Percentiles rank a stretch among this genome's conserved stretches.
These are phyloP conservation scores for Furcasterigmium furcatum DNA, from an alignment of 2,329 filamentous ascomycete genomes.

Conservation along the genomic window DNA sequence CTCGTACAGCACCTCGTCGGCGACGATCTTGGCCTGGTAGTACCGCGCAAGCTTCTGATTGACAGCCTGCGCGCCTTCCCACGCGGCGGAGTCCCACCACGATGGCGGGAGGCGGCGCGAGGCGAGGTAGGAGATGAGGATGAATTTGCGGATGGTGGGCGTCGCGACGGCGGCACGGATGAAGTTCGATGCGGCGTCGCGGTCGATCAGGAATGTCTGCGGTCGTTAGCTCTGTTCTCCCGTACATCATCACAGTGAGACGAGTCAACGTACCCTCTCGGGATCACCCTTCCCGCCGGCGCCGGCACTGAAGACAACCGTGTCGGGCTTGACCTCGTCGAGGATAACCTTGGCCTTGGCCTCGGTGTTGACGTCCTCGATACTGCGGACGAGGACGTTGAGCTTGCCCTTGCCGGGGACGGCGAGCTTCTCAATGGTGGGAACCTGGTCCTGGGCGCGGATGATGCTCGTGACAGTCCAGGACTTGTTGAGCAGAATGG, in stretches of 20 bases:
- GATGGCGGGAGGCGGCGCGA: constrained; percentile 47
- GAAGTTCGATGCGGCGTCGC: constrained; percentile 61
- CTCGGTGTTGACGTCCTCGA: constrained; percentile 66
- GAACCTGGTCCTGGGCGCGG: constrained; percentile 65
- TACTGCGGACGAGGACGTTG: constrained; percentile 64
- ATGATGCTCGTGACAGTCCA: constrained; percentile 80
- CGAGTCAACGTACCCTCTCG: constrained; percentile 35
- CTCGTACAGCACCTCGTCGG: constrained; percentile 54
- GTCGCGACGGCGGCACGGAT: constrained; percentile 55
- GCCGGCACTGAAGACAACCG: constrained; percentile 66
- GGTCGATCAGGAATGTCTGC: constrained; percentile 56
- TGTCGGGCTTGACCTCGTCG: constrained; percentile 58
- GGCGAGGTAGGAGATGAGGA: constrained; percentile 60
- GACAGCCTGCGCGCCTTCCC: constrained; percentile 42
- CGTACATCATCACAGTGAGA: too few species aligned
- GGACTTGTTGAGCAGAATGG: constrained; percentile 67
- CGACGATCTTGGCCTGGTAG: constrained; percentile 57
- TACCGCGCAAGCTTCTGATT: constrained; percentile 47
- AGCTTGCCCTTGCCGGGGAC: constrained; percentile 57
- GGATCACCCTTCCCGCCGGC: constrained; percentile 58
- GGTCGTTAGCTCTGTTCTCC: constrained; percentile 6
- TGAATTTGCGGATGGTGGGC: constrained; percentile 55
- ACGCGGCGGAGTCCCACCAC: constrained; percentile 53
- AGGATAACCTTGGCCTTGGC: constrained; percentile 59
- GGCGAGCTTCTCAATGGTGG: constrained; percentile 58